A percentile compares a stretch with the other conserved stretches of the same genome.
Evolutionary conservation across 1,139 yeast species (phyloP).

Genomic region (Petasospora fabianii): DNA sequence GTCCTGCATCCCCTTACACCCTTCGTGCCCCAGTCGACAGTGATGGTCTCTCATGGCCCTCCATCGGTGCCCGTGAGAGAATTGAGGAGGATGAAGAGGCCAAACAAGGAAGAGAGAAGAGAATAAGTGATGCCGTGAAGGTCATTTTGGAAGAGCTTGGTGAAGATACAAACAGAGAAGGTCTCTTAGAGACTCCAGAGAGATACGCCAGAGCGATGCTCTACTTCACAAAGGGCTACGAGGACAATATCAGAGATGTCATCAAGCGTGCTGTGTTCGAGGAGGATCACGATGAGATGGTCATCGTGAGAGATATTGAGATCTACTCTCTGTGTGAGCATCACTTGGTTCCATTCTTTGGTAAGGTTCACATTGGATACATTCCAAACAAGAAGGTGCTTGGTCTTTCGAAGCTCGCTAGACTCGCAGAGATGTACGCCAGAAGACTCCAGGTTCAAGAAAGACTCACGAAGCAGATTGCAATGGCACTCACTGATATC

Average conservation of each 20-base stretch:
- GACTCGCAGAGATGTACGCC: conserved; percentile 95
- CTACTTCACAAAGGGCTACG: conserved; percentile 93
- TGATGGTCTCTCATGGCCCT: conserved; percentile 94
- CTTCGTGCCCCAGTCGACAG: conserved; percentile 80
- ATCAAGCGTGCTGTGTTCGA: conserved; percentile 94
- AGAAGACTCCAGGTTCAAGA: conserved; percentile 96
- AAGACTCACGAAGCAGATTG: conserved; percentile 92
- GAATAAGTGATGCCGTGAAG: conserved; percentile 84
- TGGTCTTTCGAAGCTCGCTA: conserved; percentile 88
- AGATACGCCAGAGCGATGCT: conserved; percentile 96
- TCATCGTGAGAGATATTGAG: conserved; percentile 91
- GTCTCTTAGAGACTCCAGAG: conserved; percentile 90
- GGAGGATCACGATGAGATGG: conserved; percentile 99
- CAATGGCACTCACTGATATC: conserved; percentile 90
- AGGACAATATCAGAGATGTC: conserved; percentile 82
- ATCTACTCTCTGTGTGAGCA: conserved; percentile 93
- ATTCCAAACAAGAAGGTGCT: conserved; percentile 94
- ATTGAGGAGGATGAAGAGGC: conserved; percentile 67
- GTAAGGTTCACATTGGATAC: conserved; percentile 94
- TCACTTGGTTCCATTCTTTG: conserved; percentile 94
- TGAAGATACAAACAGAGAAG: conserved; percentile 87
- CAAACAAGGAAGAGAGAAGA: conserved; percentile 54
- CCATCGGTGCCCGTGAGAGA: conserved; percentile 77
- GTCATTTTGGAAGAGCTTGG: conserved; percentile 84
- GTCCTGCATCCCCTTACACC: conserved; percentile 83